Evolutionary conservation across 2,329 filamentous ascomycete genomes (phyloP), one percentile per base, ranked within the genome.

Genomic region (Colletotrichum cordylinicola): DNA sequence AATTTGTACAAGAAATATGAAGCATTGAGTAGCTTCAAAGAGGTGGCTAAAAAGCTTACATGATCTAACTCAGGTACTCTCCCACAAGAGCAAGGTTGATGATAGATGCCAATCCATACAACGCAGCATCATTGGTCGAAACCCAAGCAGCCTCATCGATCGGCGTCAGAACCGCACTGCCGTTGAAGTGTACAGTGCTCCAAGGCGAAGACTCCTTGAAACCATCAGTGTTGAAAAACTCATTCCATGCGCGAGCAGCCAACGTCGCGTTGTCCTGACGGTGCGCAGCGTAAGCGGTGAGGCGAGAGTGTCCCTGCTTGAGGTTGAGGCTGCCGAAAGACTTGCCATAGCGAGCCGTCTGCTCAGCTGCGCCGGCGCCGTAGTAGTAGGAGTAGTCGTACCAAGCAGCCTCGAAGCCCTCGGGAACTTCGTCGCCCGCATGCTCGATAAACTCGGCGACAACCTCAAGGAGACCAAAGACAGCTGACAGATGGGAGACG

Each of bases 301-400:
- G 83, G 3, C 91, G 87, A 2, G 91, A 91, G 79, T 93, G 91
- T 0, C 88, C 90, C 79, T 93, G 91, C 64, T 84, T 83, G 65
- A 92, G 82, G 62, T 82, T 89, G 6, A 88, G 75, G 4, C 77
- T 85, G n/a, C 87, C 83, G 72, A 90, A 92, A 62, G 82, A 81
- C 2, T 80, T 79, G 8, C 91, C 91, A 77, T 92, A 93, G 0
- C 90, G 86, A 2, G 86, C 85, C 3, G 79, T 81, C 80, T 93
- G 91, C 81, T 91, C 89, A 0, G 82, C 86, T 0, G 82, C 81
- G 0, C 85, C 79, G 0, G 89, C 90, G 10, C 85, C 84, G 78
- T 90, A 93, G 81, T 91, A 91, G 80, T 88, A 89, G 79, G 90
- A 91, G 82, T 93, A 93, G 66, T 92, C 91, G 2, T 92, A 82